A percentile compares a stretch with the other conserved stretches of the same genome.
Evolutionary conservation across 805 yeast genomes (phyloP).

Genomic region (Komagataella phaffii): DNA sequence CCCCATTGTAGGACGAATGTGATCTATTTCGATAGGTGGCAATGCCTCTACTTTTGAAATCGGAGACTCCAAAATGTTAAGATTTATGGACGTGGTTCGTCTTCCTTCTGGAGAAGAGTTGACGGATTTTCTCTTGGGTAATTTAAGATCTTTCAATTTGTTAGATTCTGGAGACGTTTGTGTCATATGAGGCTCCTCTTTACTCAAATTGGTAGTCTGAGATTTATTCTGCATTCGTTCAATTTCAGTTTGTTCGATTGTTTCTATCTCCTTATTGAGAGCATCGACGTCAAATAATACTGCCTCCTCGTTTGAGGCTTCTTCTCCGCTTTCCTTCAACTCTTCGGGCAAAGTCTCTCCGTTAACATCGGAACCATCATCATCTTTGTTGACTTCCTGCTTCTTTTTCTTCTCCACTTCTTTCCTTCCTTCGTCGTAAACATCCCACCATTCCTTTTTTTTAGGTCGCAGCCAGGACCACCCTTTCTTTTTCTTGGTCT

Average conservation of each 20-base stretch:
- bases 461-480: conserved; percentile 40
- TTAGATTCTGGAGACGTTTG: neutral
- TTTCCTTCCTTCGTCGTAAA: conserved; percentile 25
- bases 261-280: conserved; percentile 26
- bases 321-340: neutral
- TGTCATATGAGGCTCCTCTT: neutral
- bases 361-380: conserved; percentile 7
- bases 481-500: conserved; percentile 14
- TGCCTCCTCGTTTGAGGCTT: conserved; percentile 12
- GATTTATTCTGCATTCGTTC: conserved; percentile 9
- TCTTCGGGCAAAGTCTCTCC: neutral
- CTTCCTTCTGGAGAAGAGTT: conserved; percentile 4
- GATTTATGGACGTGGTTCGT: neutral
- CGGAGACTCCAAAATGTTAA: neutral
- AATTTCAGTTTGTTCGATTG: conserved; percentile 22
- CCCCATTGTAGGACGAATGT: neutral
- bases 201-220: conserved; percentile 1
- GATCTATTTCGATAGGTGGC: neutral
- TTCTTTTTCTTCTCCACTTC: conserved; percentile 14
- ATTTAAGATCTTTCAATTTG: neutral
- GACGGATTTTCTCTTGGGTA: conserved; percentile 1
- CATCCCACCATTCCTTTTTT: conserved; percentile 47
- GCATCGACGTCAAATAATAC: conserved; percentile 33
- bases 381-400: conserved; percentile 6
- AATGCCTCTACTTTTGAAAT: neutral